A percentile compares a stretch with the other conserved stretches of the same genome.
Evolutionary conservation across 371 early-diverging fungal species (phyloP).

Genomic region (Chytridium lagenaria): DNA sequence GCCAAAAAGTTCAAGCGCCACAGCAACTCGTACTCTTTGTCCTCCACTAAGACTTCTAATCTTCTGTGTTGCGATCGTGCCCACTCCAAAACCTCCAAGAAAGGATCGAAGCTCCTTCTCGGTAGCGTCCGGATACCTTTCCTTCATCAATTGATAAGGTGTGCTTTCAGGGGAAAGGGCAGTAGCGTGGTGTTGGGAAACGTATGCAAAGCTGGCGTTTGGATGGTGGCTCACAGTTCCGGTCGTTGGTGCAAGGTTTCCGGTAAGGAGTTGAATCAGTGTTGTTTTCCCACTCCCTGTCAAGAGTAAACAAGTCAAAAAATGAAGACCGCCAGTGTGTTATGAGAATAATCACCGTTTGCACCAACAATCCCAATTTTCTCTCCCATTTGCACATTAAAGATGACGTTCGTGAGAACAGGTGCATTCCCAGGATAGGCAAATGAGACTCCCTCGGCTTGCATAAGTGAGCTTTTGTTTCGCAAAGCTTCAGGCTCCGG

Average conservation of each 20-base stretch:
- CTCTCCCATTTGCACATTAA: constrained; percentile 65
- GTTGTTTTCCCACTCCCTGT: constrained; percentile 78
- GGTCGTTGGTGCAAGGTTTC: constrained; percentile 59
- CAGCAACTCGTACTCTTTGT: constrained; percentile 73
- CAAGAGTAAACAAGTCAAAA: constrained; percentile 27
- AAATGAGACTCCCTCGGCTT: constrained; percentile 69
- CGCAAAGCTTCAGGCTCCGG: constrained; percentile 45
- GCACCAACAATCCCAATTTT: constrained; percentile 77
- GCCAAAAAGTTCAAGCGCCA: constrained; percentile 69
- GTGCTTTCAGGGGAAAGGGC: constrained; percentile 45
- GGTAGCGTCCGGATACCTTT: constrained; percentile 25
- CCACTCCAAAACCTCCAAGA: constrained; percentile 73
- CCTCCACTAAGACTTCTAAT: constrained; percentile 73
- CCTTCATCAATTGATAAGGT: constrained; percentile 22
- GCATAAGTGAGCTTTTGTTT: constrained; percentile 55
- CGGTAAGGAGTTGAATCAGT: constrained; percentile 73
- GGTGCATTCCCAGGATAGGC: constrained; percentile 52
- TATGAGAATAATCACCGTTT: constrained; percentile 61
- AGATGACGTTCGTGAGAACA: constrained; percentile 62
- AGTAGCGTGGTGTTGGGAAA: constrained; percentile 82
- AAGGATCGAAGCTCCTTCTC: constrained; percentile 67
- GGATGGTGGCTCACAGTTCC: constrained; percentile 68
- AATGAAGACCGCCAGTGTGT: neutral
- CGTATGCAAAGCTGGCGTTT: constrained; percentile 71
- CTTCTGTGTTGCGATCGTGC: constrained; percentile 59